Evolutionary conservation across 805 yeast species (phyloP), one percentile per base, ranked within the genome.

Genomic region (Yueomyces sinensis): DNA sequence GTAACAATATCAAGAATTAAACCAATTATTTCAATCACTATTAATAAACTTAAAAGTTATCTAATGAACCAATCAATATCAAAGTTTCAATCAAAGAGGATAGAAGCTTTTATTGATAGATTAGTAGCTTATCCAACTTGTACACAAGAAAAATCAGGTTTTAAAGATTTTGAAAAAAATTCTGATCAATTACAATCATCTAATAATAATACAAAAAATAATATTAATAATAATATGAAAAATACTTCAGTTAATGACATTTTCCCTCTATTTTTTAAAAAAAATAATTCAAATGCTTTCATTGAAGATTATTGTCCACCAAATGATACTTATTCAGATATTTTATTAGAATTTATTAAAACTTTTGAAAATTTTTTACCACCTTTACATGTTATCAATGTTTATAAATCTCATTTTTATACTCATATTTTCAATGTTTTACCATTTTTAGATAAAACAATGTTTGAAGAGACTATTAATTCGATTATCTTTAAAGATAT

Each of bases 391-490:
- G 40, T 44, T 5, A 42, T 56, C 5, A 35, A 44, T 14, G 38
- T 36, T 14, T 53, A 51, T 34, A 55, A 51, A 30, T 34, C 35
- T 2, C 46, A 49, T 36, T 56, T 54, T 32, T 51, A 46, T 30
- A 45, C 45, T 24, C 40, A 41, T 30, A 40, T 56, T 13, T 55
- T 41, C 32, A 52, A 54, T 7, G 46, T 41, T 29, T 36, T 50
- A 22, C 55, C 59, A 1, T 51, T 49, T 31, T 29, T 56, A 15
- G 53, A 54, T 32, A 41, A 42, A 11, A 41, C 42, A 20, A 35
- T 41, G 19, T 56, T 56, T 37, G 61, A 56, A 37, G 48, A 50
- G 19, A 42, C 52, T n/a, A 27, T 56, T 7, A 29, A 37, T 16
- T 37, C 44, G 23, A 43, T 52, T 6, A 30, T 56, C 28, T 33